These are phyloP conservation scores for Oryza australiensis DNA, from an alignment of 176 grass and related monocot species.

Conservation along the genomic window DNA sequence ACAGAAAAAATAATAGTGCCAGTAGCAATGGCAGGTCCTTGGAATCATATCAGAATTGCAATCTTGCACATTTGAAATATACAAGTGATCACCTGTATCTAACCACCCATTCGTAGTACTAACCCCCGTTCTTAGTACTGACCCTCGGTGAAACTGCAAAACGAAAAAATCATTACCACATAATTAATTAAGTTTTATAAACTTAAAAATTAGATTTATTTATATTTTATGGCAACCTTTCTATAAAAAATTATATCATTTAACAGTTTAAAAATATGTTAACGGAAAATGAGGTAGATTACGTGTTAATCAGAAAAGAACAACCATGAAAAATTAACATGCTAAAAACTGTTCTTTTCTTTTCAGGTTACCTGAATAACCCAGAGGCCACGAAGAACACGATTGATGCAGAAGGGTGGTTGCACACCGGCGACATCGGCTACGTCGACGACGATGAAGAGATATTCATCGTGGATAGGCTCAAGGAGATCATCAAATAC, in stretches of 20 bases:
- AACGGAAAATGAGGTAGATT: no score
- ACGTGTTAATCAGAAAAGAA: no score
- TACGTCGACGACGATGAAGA: slow-evolving; percentile 74
- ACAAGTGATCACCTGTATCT: background rate
- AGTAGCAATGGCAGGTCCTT: background rate
- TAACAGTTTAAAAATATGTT: no score
- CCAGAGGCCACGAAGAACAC: slow-evolving; percentile 59
- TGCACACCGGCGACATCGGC: slow-evolving; percentile 78
- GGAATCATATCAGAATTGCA: background rate
- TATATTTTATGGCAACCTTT: no score
- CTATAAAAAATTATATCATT: no score
- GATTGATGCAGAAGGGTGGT: slow-evolving; percentile 65
- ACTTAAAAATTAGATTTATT: no score
- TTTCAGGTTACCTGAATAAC: slow-evolving; percentile 69
- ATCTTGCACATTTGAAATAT: background rate
- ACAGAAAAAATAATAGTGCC: background rate
- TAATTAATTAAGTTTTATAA: no score
- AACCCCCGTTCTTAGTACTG: no score
- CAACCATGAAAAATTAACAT: background rate
- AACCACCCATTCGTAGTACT: no score
- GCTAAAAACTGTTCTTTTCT: background rate
- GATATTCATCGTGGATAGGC: slow-evolving; percentile 81
- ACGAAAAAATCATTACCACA: no score
- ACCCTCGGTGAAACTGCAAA: no score
- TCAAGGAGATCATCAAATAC: slow-evolving; percentile 89